These are phyloP conservation scores for Erythrobasidium hasegawianum DNA, from an alignment of 1,284 basidiomycete genomes.

Conservation along the genomic window DNA sequence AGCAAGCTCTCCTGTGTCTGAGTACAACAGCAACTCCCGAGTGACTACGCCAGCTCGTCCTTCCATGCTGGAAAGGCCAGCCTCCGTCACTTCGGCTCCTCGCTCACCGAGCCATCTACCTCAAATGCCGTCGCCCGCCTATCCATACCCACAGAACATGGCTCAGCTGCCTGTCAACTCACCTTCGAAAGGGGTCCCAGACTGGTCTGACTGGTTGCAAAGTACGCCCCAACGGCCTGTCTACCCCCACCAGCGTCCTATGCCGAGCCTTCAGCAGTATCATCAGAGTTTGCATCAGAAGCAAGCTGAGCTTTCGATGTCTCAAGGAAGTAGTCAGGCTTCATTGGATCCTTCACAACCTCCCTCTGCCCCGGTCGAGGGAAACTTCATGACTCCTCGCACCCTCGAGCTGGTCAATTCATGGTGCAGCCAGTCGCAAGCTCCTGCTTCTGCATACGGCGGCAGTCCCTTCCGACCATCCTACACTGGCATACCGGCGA, in stretches of 20 bases:
- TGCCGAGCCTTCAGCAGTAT: background rate
- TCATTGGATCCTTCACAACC: background rate
- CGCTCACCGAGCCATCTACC: slow-evolving; percentile 2
- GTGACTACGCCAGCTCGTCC: background rate
- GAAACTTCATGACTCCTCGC: background rate
- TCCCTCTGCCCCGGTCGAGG: background rate
- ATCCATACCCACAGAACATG: background rate
- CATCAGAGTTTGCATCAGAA: slow-evolving; percentile 1
- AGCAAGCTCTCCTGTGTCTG: background rate
- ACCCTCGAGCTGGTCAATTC: background rate
- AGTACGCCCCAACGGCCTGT: slow-evolving; percentile 12
- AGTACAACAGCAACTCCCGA: background rate
- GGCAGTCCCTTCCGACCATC: background rate
- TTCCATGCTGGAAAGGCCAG: background rate
- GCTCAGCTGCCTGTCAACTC: background rate
- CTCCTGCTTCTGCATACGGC: background rate
- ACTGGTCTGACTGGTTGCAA: slow-evolving; percentile 28
- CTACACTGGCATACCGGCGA: background rate
- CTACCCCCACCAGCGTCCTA: background rate
- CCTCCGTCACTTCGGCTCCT: background rate
- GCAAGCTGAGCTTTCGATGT: background rate
- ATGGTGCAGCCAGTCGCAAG: background rate
- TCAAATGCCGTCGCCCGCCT: slow-evolving; percentile 6
- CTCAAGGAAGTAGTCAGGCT: background rate
- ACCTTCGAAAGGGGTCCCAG: slow-evolving; percentile 1